Evolutionary conservation across 108 stramenopile genomes (phyloP), one percentile per base, ranked within the genome.

Genomic region (Chaetoceros tenuissimus): DNA sequence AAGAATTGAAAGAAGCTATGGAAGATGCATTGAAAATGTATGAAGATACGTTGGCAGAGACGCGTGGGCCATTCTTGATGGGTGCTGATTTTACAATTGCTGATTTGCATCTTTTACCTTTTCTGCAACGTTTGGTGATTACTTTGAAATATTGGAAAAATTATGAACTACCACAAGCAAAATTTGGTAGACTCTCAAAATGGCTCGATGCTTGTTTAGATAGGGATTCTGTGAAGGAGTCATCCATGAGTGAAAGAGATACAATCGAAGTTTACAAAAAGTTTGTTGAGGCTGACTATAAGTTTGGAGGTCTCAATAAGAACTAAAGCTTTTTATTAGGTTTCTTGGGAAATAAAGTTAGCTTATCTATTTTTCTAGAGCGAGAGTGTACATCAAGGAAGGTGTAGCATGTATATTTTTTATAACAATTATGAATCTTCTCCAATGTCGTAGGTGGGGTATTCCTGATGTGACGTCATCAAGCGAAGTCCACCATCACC

Each of bases 21-120:
- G 67, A 76, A 45, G 48, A 64, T 30, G 71, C 71, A 60, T 51
- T 76, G 18, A 3, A 13, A 24, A 3, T 47, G 3, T 66, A 62
- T 13, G 61, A 72, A 56, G 59, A 67, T 25, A 22, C 67, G 7
- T 48, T 76, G 3, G 40, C 27, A 21, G 48, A 66, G 25, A 54
- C 46, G 3, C 57, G 55, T 29, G 67, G 71, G 16, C 63, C 75
- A 10, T 76, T 60, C 62, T 51, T 76, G 34, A 28, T 68, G 24
- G 71, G 71, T 28, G 23, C 66, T 1, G 49, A 72, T 34, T 76
- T 76, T 52, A 64, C 66, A 0, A 3, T 72, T 18, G 75, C 75
- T 20, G 75, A 76, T 49, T 29, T 64, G 24, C 75, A 76, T 64
- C 13, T 76, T 3, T 51, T 72, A n/a, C 75, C 75, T 28, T 76